Base-by-base conservation (phyloP, 345 rosid genomes). In the Turnera subulata region DNA sequence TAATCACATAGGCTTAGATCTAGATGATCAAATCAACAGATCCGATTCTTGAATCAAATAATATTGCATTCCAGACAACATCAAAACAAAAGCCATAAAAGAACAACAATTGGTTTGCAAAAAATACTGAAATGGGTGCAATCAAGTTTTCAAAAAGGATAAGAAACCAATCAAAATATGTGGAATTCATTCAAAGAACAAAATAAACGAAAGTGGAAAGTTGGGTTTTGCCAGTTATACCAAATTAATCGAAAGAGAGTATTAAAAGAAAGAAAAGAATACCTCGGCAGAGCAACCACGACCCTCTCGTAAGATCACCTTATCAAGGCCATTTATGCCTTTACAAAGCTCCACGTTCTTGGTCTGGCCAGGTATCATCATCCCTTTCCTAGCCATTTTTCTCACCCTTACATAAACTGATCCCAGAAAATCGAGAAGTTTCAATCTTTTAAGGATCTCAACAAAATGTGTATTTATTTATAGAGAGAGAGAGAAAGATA, bases 241-340 rank as follows among this genome's bases (percentile, higher is more conserved):
- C n/a, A n/a, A n/a, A n/a, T n/a, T n/a, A n/a, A n/a, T n/a, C n/a
- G n/a, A n/a, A n/a, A n/a, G n/a, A n/a, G n/a, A n/a, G n/a, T n/a
- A n/a, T n/a, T n/a, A n/a, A 40, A 6, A 33, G 2, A 48, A 15
- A 22, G 11, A 40, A 15, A 24, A 32, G 58, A 17, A 35, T 72
- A 93, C 96, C 97, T 87, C 95, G 17, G 84, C 87, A 32, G 96
- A 87, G 58, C 68, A 73, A 58, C 89, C 89, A 25, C 90, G 94
- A 17, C 70, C 59, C 70, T 81, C 95, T 16, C 96, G 90, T 76
- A 93, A 80, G 58, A 85, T 58, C 63, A 89, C 67, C 75, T 78
- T 87, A 15, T 82, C 89, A 56, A 89, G 90, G 74, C 95, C 95
- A 62, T 87, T 85, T 66, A 68, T 38, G 77, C 90, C 96, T 57